These are phyloP conservation scores for Chaetomiaceae sp. DNA, from an alignment of 2,329 filamentous ascomycete species.

Conservation along the genomic window DNA sequence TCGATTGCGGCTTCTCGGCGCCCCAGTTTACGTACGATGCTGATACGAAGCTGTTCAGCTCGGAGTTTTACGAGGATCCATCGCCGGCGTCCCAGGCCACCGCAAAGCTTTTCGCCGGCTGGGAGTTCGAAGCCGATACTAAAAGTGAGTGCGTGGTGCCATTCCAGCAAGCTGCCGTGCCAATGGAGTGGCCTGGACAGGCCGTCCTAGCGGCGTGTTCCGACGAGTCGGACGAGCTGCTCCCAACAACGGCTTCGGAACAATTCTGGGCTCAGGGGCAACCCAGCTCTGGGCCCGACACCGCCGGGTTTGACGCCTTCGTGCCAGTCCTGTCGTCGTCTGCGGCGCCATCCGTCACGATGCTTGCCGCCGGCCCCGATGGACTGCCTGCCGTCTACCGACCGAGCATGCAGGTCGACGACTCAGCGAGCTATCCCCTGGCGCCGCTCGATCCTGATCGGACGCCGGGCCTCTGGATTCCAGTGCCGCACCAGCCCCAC, in stretches of 20 bases:
- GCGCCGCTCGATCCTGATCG: neutral
- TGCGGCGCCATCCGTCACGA: neutral
- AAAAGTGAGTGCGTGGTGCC: neutral
- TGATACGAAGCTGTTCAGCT: neutral
- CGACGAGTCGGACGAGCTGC: neutral
- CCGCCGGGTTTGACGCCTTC: neutral
- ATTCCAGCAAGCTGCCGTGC: neutral
- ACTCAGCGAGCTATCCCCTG: neutral
- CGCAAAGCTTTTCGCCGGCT: neutral
- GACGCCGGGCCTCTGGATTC: neutral
- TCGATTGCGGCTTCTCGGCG: too few species aligned
- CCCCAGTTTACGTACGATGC: too few species aligned
- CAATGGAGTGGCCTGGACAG: neutral
- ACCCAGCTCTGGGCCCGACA: neutral
- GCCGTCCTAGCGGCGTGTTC: neutral
- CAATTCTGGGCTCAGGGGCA: neutral
- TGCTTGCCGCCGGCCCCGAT: neutral
- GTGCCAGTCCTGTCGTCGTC: neutral
- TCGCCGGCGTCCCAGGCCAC: neutral
- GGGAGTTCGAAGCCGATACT: neutral
- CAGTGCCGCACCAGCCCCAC: neutral
- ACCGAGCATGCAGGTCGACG: neutral
- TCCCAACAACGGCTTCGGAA: neutral
- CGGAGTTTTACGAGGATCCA: neutral
- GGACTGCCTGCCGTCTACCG: neutral